phyloP scores from a whole-genome alignment of 2,329 filamentous ascomycete genomes.

The Trichoderma sp. region DNA sequence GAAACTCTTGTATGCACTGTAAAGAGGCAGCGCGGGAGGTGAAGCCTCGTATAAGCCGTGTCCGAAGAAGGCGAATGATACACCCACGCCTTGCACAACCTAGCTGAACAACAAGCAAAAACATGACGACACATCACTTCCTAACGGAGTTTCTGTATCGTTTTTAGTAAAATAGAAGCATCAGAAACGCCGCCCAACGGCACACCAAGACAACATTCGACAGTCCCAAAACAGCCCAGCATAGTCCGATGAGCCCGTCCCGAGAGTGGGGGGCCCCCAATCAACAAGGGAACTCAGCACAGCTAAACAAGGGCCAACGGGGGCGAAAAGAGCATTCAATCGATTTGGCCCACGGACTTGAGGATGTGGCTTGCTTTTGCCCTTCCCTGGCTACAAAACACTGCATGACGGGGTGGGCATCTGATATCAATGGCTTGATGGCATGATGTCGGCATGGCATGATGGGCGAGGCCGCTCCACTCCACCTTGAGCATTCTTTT shows the following conservation, averaged over 20 bases:
- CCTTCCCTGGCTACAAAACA: background rate
- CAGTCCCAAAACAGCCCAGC: background rate
- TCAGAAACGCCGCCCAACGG: background rate
- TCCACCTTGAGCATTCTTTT: too few relatives aligned
- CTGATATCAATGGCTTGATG: conserved; percentile 6
- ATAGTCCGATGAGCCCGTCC: background rate
- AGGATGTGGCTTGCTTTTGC: conserved; percentile 9
- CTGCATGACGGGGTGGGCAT: conserved; percentile 11
- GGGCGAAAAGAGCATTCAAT: background rate
- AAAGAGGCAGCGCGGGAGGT: background rate
- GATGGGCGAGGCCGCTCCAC: background rate
- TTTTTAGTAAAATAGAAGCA: background rate
- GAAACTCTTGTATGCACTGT: background rate
- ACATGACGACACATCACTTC: background rate
- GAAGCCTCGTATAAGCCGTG: background rate
- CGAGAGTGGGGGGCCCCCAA: background rate
- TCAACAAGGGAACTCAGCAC: background rate
- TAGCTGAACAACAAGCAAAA: background rate
- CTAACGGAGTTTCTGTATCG: background rate
- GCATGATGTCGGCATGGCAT: conserved; percentile 10
- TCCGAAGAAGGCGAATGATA: background rate
- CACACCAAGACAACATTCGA: background rate
- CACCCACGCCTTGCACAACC: background rate
- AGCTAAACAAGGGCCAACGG: conserved; percentile 1
- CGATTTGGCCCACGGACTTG: conserved; percentile 3